phyloP scores from a whole-genome alignment of 2,329 filamentous ascomycete genomes.

The Amphichorda felina region DNA sequence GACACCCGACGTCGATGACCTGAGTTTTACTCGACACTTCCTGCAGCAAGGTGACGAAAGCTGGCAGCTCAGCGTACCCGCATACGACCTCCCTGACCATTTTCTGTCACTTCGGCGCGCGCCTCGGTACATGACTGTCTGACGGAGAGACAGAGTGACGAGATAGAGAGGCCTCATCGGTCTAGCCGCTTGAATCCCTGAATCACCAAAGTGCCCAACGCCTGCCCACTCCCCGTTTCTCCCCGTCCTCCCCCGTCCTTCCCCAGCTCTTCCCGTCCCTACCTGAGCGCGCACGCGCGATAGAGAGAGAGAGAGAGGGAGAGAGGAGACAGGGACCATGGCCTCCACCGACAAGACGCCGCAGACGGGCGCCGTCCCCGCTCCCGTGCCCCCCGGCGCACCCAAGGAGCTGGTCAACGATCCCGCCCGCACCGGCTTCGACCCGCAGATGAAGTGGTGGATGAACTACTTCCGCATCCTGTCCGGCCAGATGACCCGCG shows the following conservation, averaged over 20 bases:
- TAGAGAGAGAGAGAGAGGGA: too few species aligned
- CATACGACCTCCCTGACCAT: too few species aligned
- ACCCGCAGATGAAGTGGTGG: conserved; percentile 54
- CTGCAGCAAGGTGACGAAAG: not conserved
- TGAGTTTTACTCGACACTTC: not conserved
- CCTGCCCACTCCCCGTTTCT: not conserved
- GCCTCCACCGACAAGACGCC: conserved; percentile 2
- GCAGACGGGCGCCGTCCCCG: not conserved
- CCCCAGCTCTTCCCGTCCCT: not conserved
- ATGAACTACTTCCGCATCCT: conserved; percentile 79
- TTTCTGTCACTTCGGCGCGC: too few species aligned
- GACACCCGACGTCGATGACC: not conserved
- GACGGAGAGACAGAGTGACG: too few species aligned
- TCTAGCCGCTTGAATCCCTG: too few species aligned
- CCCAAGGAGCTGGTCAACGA: conserved; percentile 38
- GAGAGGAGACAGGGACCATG: conserved; percentile 3
- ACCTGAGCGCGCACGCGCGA: too few species aligned
- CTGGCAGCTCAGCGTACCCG: not conserved
- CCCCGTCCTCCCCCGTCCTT: not conserved
- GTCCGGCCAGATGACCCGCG: conserved; percentile 56
- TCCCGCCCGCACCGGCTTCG: conserved; percentile 50
- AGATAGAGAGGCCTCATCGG: too few species aligned
- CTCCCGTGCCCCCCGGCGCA: not conserved
- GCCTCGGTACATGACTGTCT: too few species aligned
- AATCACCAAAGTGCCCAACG: not conserved